Evolutionary conservation across 1,284 basidiomycete genomes (phyloP).

Genomic region (Cryptococcus sp.): DNA sequence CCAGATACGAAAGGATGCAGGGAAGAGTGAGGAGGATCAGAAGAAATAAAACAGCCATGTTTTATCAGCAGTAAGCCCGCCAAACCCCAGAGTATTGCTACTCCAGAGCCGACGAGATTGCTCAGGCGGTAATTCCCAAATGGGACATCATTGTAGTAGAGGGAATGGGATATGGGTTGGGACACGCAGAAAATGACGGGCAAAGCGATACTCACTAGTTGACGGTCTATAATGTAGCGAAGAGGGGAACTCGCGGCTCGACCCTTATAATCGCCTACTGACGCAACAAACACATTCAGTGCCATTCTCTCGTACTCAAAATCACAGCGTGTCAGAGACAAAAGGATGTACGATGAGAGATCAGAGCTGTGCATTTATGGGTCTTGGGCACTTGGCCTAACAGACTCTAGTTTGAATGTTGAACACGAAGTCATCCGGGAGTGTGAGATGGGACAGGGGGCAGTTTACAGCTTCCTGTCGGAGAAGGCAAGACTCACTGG

Average conservation of each 20-base stretch:
- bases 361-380: conserved; percentile 53
- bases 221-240: no score
- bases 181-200: background rate
- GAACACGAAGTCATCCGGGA: conserved; percentile 51
- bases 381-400: conserved; percentile 54
- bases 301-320: background rate
- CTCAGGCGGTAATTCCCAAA: conserved; percentile 55
- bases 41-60: conserved; percentile 55
- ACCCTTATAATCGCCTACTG: conserved; percentile 9
- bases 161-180: background rate
- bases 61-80: conserved; percentile 44
- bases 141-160: conserved; percentile 45
- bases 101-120: conserved; percentile 25
- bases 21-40: conserved; percentile 34
- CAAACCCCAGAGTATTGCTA: conserved; percentile 23
- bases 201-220: background rate
- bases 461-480: background rate
- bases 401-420: conserved; percentile 55
- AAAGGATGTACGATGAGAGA: conserved; percentile 4
- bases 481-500: background rate
- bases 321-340: conserved; percentile 8
- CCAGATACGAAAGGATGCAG: background rate
- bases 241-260: conserved; percentile 17
- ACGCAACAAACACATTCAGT: conserved; percentile 2
- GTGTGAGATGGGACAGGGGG: conserved; percentile 8